A percentile compares a stretch with the other conserved stretches of the same genome.
These are phyloP conservation scores for Corynascus novoguineensis DNA, from an alignment of 495 filamentous ascomycete genomes.

Conservation along the genomic window DNA sequence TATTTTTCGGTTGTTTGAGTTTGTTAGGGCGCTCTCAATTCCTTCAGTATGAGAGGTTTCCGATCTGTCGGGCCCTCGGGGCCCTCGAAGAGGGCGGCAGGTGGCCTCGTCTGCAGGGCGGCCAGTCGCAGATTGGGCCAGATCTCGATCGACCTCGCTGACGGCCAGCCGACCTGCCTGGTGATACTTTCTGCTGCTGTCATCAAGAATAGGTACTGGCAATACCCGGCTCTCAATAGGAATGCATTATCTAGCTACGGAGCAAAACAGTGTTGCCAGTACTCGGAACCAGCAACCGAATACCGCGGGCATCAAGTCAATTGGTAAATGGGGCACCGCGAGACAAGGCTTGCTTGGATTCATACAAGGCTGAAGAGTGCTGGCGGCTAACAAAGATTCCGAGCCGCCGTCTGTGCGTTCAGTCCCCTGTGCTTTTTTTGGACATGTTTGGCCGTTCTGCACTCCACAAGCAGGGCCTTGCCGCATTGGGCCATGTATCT, in stretches of 20 bases:
- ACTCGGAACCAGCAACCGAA: not conserved
- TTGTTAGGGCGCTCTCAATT: conserved; percentile 4
- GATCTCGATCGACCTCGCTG: conserved; percentile 14
- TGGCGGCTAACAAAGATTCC: conserved; percentile 9
- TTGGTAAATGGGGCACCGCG: conserved; percentile 4
- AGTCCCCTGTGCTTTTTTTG: conserved; percentile 24
- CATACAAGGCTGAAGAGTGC: not conserved
- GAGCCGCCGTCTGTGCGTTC: conserved; percentile 2
- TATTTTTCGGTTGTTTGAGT: not conserved
- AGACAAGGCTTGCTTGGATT: conserved; percentile 14
- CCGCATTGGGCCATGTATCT: conserved; percentile 6
- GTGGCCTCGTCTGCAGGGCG: conserved; percentile 18
- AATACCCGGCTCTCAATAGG: too few species aligned
- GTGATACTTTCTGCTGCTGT: too few species aligned
- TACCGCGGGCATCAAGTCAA: not conserved
- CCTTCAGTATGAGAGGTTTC: conserved; percentile 19
- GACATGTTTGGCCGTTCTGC: conserved; percentile 21
- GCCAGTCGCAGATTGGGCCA: conserved; percentile 22
- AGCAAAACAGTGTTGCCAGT: too few species aligned
- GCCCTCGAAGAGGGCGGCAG: not conserved
- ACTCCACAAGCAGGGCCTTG: conserved; percentile 15
- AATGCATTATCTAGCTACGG: too few species aligned
- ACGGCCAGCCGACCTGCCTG: conserved; percentile 7
- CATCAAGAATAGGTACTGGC: too few species aligned
- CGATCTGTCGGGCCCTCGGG: conserved; percentile 24